Evolutionary conservation across 495 filamentous ascomycete genomes (phyloP), one percentile per base, ranked within the genome.

Genomic region (Aspergillus indologenus): DNA sequence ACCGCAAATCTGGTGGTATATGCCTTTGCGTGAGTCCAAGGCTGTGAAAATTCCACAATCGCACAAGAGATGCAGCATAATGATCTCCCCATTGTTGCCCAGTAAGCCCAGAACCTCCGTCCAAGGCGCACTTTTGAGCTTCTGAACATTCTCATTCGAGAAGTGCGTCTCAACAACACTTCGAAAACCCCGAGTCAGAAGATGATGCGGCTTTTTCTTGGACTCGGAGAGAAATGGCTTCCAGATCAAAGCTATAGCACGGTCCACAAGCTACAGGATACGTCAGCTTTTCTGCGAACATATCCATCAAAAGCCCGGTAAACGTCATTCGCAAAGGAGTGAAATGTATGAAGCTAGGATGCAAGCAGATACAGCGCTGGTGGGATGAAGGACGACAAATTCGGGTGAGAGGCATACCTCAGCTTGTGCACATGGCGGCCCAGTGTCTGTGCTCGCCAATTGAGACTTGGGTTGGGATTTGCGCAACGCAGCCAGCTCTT

Each of bases 1-100:
- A 85, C 94, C 94, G 65, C 87, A 89, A 18, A 96, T 69, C 72
- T 98, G 94, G 63, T 84, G 84, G 61, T 85, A 85, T 60, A 89
- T 88, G 20, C 84, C 77, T 49, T 73, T 76, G 14, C 79, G 78
- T 8, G 75, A 75, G 58, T 85, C 75, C 3, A 96, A 71, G n/a
- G 79, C 68, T 20, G 78, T 62, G 66, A 96, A 98, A 3, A 97
- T 75, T 8, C 87, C 89, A 67, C 88, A 91, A 61, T 94, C 82
- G 3, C 95, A 67, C 19, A 98, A 67, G 26, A 98, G 71, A 61
- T 87, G 81, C 52, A 91, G 79, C 87, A 98, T 95, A 63, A 91
- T 85, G 15, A 81, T 81, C 54, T 96, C 89, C 2, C 92, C 91
- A 60, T 85, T 84, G 59, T 81, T 82, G 0, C 90, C 90, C 45